phyloP scores from a whole-genome alignment of 1,284 basidiomycete genomes.

The Ceratobasidium sp. region DNA sequence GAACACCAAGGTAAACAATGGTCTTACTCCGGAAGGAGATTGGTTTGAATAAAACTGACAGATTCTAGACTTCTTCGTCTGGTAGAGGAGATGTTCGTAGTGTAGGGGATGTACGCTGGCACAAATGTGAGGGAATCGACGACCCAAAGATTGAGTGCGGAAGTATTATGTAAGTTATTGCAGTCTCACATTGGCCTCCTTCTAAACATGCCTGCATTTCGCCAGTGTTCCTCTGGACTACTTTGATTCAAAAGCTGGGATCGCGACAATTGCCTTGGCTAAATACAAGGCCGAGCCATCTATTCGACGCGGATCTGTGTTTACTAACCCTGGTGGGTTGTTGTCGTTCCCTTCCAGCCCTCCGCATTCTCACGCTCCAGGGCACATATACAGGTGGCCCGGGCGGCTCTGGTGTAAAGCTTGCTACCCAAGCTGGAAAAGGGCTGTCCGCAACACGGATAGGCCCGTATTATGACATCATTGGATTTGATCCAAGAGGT shows the following conservation, averaged over 20 bases:
- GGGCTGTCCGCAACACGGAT: constrained; percentile 6
- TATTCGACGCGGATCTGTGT: constrained; percentile 36
- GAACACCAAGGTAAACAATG: background rate
- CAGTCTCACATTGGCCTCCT: too few relatives aligned
- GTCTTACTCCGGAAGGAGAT: background rate
- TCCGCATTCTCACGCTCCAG: background rate
- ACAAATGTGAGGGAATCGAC: constrained; percentile 16
- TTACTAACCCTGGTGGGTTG: constrained; percentile 29
- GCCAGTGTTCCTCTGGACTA: constrained; percentile 37
- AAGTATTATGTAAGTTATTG: constrained; percentile 29
- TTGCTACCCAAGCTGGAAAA: constrained; percentile 9
- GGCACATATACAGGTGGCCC: constrained; percentile 30
- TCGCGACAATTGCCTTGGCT: constrained; percentile 30
- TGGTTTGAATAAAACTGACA: background rate
- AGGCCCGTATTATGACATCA: constrained; percentile 38
- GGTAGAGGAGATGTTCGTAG: background rate
- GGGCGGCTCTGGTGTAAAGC: constrained; percentile 16
- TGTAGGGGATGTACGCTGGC: constrained; percentile 33
- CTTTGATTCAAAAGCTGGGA: constrained; percentile 25
- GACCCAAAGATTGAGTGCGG: constrained; percentile 36
- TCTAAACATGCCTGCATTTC: too few relatives aligned
- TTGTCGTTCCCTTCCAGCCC: too few relatives aligned
- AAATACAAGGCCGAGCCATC: constrained; percentile 34
- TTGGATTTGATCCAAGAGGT: constrained; percentile 46
- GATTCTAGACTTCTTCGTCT: background rate